These are phyloP conservation scores for Calonectria montana DNA, from an alignment of 2,329 filamentous ascomycete species.

Conservation along the genomic window DNA sequence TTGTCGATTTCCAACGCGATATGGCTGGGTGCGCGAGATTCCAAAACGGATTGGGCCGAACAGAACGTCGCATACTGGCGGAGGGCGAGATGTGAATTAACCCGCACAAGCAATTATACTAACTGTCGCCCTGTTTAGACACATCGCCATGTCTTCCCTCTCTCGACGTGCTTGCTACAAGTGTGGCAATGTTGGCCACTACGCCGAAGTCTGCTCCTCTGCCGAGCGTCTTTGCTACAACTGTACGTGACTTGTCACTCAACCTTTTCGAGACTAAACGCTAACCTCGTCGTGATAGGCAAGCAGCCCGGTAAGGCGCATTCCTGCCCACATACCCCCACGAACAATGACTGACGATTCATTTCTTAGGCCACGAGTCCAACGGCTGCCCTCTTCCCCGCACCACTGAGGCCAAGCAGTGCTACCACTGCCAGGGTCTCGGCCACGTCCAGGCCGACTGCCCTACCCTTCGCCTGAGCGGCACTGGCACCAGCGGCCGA, in stretches of 20 bases:
- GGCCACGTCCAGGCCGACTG: constrained; percentile 99
- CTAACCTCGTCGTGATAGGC: constrained; percentile 58
- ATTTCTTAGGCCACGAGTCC: constrained; percentile 81
- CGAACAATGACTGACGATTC: constrained; percentile 14
- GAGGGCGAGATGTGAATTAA: background rate
- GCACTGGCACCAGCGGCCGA: constrained; percentile 82
- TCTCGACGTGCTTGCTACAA: constrained; percentile 88
- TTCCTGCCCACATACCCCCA: background rate
- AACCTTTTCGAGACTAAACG: background rate
- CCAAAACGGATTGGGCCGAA: background rate
- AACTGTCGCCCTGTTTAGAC: constrained; percentile 25
- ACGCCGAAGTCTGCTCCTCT: constrained; percentile 93
- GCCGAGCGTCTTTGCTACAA: constrained; percentile 99
- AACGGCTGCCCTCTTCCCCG: constrained; percentile 96
- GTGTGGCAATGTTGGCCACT: constrained; percentile 85
- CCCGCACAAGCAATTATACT: constrained; percentile 15
- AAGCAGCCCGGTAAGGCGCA: constrained; percentile 77
- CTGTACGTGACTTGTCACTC: constrained; percentile 70
- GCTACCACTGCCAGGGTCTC: constrained; percentile 99
- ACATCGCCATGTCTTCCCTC: constrained; percentile 76
- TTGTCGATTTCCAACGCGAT: background rate
- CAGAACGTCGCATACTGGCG: background rate
- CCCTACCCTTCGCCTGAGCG: constrained; percentile 93
- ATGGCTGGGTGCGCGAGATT: background rate
- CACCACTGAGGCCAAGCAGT: constrained; percentile 99